Conservation (phyloP, 2,329 filamentous ascomycete species). For the Drechslera avenae region DNA sequence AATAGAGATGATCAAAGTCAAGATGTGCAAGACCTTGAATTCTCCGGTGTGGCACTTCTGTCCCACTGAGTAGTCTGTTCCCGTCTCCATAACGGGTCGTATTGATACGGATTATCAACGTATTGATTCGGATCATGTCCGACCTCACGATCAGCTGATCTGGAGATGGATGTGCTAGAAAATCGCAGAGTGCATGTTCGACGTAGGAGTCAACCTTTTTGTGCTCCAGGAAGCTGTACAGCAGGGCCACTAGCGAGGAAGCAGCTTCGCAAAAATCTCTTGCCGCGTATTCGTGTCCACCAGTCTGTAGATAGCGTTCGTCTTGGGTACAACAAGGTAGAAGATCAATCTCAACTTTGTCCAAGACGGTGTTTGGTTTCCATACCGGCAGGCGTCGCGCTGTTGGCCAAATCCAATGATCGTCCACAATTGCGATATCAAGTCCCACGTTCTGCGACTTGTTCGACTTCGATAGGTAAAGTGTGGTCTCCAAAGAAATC, state of each 20-base stretch:
- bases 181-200: neutral
- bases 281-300: neutral
- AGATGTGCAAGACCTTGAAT: conserved; percentile 16
- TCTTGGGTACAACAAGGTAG: conserved; percentile 14
- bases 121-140: conserved; percentile 2
- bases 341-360: conserved; percentile 15
- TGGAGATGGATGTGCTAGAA: neutral
- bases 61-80: conserved; percentile 7
- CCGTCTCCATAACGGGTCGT: conserved; percentile 6
- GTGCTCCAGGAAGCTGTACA: neutral
- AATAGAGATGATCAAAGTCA: conserved; percentile 15
- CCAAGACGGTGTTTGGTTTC: neutral
- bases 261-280: neutral
- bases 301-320: neutral
- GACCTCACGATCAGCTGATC: neutral
- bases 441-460: conserved; percentile 7
- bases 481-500: conserved; percentile 10
- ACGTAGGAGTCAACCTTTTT: neutral
- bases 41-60: conserved; percentile 17
- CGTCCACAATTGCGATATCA: conserved; percentile 19
- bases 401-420: conserved; percentile 24
- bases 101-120: conserved; percentile 13
- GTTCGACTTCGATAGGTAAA: conserved; percentile 9
- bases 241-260: neutral
- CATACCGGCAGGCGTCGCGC: conserved; percentile 14